Base-by-base conservation (phyloP, 345 rosid genomes). In the Salix arbutifolia region DNA sequence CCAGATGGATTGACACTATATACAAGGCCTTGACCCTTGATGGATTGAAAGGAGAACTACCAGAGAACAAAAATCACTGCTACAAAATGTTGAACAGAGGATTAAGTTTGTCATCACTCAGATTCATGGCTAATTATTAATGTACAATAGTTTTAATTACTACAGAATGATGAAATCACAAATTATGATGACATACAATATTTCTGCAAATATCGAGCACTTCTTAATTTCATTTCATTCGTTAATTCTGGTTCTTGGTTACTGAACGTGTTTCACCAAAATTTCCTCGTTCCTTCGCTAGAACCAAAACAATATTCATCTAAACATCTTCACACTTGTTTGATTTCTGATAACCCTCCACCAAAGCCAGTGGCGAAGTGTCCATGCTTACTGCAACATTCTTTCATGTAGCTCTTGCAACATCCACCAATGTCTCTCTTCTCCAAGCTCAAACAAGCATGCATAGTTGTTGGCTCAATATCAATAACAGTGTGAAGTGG, bases 381-480 rank as follows among this genome's bases (percentile, higher is more conserved):
- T 21, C 79, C 82, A 44, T 80, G 84, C 65, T 80, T 76, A 17
- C 78, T 65, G 33, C 88, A 83, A 28, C 88, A 86, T 77, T 87
- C 87, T 71, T 83, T 82, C 81, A 75, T 67, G 71, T 83, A 85
- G 74, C 85, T 83, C 80, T 73, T 85, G 80, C 91, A 87, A 69
- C 90, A 87, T 26, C 88, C 83, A 23, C 83, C 87, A 16, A 40
- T 61, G 60, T 83, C 89, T 66, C 84, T 83, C 65, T 74, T 83
- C 77, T 75, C 84, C 76, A 79, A 30, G 71, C 79, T 85, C 70
- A 28, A 31, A 21, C 85, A 81, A 50, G 25, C 71, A 31, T 79
- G 78, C 23, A 6, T 25, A 0, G 69, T 40, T 25, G 48, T n/a
- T 42, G 70, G 35, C 31, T 71, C 65, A 60, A 65, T 48, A 52